Percentiles rank a stretch among this genome's conserved stretches.
Evolutionary conservation across 345 rosid genomes (phyloP).

Genomic region (Citrus trifoliata): DNA sequence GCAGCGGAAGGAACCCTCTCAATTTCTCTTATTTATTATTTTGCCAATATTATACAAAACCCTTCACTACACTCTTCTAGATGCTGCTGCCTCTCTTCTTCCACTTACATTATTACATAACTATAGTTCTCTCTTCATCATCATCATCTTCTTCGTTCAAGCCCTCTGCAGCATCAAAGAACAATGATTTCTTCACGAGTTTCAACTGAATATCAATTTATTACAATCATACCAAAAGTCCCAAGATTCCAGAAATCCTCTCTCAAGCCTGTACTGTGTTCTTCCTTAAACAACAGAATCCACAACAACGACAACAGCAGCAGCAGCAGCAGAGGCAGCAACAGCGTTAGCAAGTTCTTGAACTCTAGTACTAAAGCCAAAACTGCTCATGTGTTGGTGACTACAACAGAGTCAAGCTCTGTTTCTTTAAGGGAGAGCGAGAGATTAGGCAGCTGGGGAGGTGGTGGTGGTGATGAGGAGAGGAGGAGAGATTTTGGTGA

Average conservation of each 20-base stretch:
- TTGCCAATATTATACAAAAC: not conserved
- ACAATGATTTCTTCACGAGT: constrained; percentile 13
- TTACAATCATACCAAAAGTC: constrained; percentile 1
- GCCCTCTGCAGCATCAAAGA: not conserved
- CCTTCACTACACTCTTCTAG: constrained; percentile 12
- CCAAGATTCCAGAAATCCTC: constrained; percentile 11
- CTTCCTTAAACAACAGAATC: constrained; percentile 12
- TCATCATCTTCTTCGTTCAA: not conserved
- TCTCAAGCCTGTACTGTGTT: constrained; percentile 4
- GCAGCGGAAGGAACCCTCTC: not conserved
- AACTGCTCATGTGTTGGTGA: constrained; percentile 13
- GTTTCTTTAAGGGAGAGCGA: constrained; percentile 31
- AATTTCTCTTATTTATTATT: not conserved
- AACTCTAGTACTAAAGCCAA: not conserved
- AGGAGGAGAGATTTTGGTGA: constrained; percentile 30
- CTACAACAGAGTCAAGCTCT: constrained; percentile 19
- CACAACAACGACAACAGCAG: not conserved
- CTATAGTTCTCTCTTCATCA: not conserved
- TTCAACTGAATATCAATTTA: constrained; percentile 6
- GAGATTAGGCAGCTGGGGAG: constrained; percentile 2
- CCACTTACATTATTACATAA: not conserved
- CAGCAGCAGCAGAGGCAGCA: not conserved
- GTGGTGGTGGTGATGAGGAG: constrained; percentile 25
- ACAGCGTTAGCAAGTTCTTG: constrained; percentile 5
- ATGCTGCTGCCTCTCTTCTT: not conserved